Base-by-base conservation (phyloP, 768 basidiomycete species). In the Lentinula guzmanii region DNA sequence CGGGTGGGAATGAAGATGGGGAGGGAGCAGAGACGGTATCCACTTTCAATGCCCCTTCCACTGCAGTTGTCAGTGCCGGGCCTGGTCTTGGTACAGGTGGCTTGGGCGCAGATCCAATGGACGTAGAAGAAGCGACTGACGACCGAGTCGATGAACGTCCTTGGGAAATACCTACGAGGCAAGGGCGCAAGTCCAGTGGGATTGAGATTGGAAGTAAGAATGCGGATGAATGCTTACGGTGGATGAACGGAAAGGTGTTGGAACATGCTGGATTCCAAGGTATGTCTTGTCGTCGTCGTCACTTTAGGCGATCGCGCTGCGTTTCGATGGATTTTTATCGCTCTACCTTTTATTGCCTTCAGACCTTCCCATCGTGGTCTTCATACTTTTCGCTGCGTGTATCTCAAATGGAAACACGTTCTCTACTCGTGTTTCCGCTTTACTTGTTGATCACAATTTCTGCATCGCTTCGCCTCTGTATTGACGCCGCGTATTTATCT, bases 201-300 rank as follows among this genome's bases (percentile, higher is more conserved):
- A 65, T 82, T 45, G 89, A 88, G 61, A 70, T 91, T 31, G 89
- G 87, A 1, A 80, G 80, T 62, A 74, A 77, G 61, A 85, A 79
- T 61, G 86, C 87, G 7, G 72, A 75, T 48, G 80, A 85, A 60
- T 95, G 88, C 74, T 68, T 89, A 68, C 76, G 79, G 65, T 93
- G 87, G 91, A 83, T 85, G 81, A 78, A 82, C 24, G 75, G 76
- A 58, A 93, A 91, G 75, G 79, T 96, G 55, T 68, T 97, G 67
- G 93, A 96, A 66, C 95, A 97, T 77, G 80, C 82, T 52, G 95
- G 95, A 2, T 97, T 97, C 68, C 95, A 97, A 79, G 92, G 94
- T 90, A 61, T 61, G 86, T 74, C 61, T 46, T 35, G 39, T 10
- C 15, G 34, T 15, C 10, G 52, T 35, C 31, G 54, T 24, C 15